Conservation (phyloP, 768 basidiomycete species). For the Jaapia argillacea region DNA sequence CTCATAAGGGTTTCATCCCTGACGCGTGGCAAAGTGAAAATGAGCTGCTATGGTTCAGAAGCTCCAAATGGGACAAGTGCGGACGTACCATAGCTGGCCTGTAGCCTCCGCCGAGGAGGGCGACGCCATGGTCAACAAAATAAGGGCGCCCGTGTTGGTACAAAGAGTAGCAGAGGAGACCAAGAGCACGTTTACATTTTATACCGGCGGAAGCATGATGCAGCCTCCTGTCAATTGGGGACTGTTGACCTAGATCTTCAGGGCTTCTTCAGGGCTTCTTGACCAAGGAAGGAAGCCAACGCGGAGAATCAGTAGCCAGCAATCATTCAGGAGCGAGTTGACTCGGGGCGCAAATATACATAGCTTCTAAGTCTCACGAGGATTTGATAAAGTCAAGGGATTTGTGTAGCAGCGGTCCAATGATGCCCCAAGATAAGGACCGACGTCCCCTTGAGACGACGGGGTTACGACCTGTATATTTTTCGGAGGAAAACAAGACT, state of each 20-base stretch:
- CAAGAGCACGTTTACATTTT: neutral
- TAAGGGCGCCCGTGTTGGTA: neutral
- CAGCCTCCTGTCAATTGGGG: neutral
- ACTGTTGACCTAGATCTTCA: neutral
- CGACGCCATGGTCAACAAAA: neutral
- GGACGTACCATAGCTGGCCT: neutral
- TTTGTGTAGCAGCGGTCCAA: too few species aligned
- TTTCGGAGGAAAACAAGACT: too few species aligned
- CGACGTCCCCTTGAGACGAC: too few species aligned
- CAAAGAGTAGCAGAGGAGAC: neutral
- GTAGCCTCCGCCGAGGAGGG: neutral
- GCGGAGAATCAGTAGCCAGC: neutral
- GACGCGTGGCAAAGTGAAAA: neutral
- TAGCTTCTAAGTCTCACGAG: neutral
- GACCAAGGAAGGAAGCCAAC: neutral
- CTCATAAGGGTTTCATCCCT: slow-evolving; percentile 28
- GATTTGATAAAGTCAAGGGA: too few species aligned
- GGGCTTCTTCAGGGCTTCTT: neutral
- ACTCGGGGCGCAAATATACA: neutral
- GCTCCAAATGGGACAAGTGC: too few species aligned
- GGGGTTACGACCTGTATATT: too few species aligned
- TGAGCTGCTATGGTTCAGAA: neutral
- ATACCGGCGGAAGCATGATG: neutral
- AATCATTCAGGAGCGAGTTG: neutral
- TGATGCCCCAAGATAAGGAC: too few species aligned